Conservation (phyloP, 2,329 filamentous ascomycete species). For the Fusarium siculi region DNA sequence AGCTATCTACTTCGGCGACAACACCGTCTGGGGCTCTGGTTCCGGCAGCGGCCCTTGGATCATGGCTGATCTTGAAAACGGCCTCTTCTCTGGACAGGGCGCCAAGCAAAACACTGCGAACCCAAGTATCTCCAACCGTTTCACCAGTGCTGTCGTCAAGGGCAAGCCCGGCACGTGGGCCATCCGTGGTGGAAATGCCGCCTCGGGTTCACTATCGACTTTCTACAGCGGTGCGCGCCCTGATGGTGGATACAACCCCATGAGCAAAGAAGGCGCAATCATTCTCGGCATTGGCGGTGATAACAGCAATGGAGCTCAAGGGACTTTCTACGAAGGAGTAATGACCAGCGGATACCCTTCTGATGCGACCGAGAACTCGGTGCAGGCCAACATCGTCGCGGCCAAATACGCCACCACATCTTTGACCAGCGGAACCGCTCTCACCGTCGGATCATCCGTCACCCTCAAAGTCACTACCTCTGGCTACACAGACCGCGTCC, state of each 20-base stretch:
- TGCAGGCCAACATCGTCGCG: conserved; percentile 24
- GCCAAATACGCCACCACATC: conserved; percentile 18
- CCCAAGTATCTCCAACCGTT: neutral
- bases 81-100: conserved; percentile 66
- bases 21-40: conserved; percentile 65
- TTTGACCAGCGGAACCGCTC: neutral
- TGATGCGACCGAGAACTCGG: conserved; percentile 17
- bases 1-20: conserved; percentile 71
- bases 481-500: conserved; percentile 13
- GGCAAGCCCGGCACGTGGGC: conserved; percentile 16
- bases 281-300: conserved; percentile 23
- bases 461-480: conserved; percentile 11
- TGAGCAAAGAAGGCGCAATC: conserved; percentile 17
- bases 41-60: conserved; percentile 71
- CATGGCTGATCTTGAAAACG: conserved; percentile 76
- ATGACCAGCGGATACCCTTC: conserved; percentile 21
- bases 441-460: conserved; percentile 14
- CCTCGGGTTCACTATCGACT: conserved; percentile 4
- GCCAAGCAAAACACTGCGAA: conserved; percentile 18
- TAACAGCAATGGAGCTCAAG: conserved; percentile 14
- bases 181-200: conserved; percentile 21
- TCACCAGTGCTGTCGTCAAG: conserved; percentile 11
- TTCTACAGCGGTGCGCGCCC: conserved; percentile 22
- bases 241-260: conserved; percentile 15
- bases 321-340: conserved; percentile 19